A percentile compares a stretch with the other conserved stretches of the same genome.
Evolutionary conservation across 495 filamentous ascomycete species (phyloP).

Genomic region (Penicillium taxi): DNA sequence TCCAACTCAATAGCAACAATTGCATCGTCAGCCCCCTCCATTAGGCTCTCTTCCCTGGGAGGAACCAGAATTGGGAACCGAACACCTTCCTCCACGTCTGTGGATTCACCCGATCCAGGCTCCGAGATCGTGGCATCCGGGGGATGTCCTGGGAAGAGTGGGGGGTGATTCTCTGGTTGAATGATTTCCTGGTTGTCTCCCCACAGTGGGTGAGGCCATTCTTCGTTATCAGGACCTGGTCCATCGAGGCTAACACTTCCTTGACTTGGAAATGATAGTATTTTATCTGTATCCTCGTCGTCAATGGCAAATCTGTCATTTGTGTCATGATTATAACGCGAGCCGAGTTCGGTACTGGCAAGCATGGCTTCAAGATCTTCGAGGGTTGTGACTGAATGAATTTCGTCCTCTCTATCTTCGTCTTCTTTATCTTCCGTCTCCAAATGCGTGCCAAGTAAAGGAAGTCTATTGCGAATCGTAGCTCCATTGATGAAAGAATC

Average conservation of each 20-base stretch:
- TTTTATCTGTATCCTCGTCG: no score
- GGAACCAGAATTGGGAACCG: slow-evolving; percentile 29
- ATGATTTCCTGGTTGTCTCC: slow-evolving; percentile 7
- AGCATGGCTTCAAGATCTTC: no score
- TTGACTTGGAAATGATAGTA: no score
- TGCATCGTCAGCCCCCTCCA: slow-evolving; percentile 26
- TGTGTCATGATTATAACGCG: no score
- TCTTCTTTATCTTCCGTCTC: no score
- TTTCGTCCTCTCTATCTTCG: no score
- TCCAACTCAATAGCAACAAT: slow-evolving; percentile 31
- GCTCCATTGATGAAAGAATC: no score
- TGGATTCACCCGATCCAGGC: slow-evolving; percentile 24
- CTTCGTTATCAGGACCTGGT: slow-evolving; percentile 39
- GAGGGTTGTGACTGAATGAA: no score
- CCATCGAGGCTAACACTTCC: slow-evolving; percentile 29
- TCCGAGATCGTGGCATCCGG: slow-evolving; percentile 13
- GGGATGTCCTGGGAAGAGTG: slow-evolving; percentile 13
- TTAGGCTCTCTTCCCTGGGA: slow-evolving; percentile 28
- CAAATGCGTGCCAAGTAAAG: no score
- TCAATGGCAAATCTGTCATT: no score
- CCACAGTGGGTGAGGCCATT: slow-evolving; percentile 20
- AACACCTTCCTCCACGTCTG: slow-evolving; percentile 12
- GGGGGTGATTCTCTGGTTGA: slow-evolving; percentile 3
- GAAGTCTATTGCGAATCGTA: no score
- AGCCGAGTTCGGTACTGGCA: no score